These are phyloP conservation scores for Phascolomyces articulosus DNA, from an alignment of 371 early-diverging fungal genomes.

Conservation along the genomic window DNA sequence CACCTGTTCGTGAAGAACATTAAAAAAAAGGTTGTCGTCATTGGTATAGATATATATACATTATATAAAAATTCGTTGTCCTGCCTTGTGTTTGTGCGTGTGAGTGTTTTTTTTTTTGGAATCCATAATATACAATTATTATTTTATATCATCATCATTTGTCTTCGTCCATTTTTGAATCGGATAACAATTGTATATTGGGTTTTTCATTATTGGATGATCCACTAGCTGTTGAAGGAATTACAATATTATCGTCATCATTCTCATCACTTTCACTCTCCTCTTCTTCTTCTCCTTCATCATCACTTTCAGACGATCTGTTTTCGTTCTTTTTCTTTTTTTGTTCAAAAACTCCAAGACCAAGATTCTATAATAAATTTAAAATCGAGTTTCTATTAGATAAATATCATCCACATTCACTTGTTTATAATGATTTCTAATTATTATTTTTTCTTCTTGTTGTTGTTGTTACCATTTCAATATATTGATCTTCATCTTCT, in stretches of 20 bases:
- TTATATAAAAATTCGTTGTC: too few species aligned
- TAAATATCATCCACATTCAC: too few species aligned
- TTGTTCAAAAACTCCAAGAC: slow-evolving; percentile 63
- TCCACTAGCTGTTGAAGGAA: slow-evolving; percentile 36
- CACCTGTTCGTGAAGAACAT: slow-evolving; percentile 59
- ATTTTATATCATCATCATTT: not conserved
- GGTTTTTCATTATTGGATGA: slow-evolving; percentile 22
- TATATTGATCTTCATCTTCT: slow-evolving; percentile 55
- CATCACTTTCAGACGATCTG: not conserved
- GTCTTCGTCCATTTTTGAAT: slow-evolving; percentile 12
- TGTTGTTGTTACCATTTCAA: slow-evolving; percentile 56
- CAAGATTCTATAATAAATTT: slow-evolving; percentile 44
- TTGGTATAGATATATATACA: too few species aligned
- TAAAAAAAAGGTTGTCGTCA: slow-evolving; percentile 14
- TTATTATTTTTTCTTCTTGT: too few species aligned
- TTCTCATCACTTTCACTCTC: slow-evolving; percentile 21
- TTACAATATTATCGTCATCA: slow-evolving; percentile 42
- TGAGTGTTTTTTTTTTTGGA: too few species aligned
- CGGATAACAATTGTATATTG: slow-evolving; percentile 17
- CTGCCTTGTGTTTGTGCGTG: too few species aligned
- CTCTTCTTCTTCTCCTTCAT: slow-evolving; percentile 16
- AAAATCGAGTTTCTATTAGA: too few species aligned
- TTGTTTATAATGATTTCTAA: too few species aligned
- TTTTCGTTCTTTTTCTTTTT: slow-evolving; percentile 25
- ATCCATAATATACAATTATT: slow-evolving; percentile 3